Evolutionary conservation across 768 basidiomycete species (phyloP).

Genomic region (Pisolithus microcarpus): DNA sequence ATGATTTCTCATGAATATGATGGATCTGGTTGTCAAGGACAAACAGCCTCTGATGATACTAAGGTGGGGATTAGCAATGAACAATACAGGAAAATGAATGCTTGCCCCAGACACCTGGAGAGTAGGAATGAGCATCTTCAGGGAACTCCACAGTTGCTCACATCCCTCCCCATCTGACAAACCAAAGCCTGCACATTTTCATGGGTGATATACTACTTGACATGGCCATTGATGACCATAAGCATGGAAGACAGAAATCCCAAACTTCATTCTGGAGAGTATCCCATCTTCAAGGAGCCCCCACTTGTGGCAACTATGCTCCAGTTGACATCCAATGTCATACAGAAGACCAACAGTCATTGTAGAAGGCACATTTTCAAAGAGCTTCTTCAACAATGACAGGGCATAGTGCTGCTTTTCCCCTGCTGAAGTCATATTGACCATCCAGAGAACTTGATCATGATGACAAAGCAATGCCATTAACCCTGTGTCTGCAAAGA

Average conservation of each 20-base stretch:
- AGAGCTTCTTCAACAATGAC: neutral
- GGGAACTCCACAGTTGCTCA: slow-evolving; percentile 28
- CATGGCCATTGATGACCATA: slow-evolving; percentile 31
- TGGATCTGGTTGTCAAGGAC: slow-evolving; percentile 6
- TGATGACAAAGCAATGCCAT: slow-evolving; percentile 14
- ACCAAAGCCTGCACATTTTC: slow-evolving; percentile 23
- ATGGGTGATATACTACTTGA: slow-evolving; percentile 30
- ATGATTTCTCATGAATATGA: neutral
- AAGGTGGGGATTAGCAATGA: neutral
- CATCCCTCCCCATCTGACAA: slow-evolving; percentile 31
- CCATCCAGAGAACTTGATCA: slow-evolving; percentile 13
- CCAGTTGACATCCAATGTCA: slow-evolving; percentile 4
- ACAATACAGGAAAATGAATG: neutral
- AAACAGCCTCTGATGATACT: slow-evolving; percentile 8
- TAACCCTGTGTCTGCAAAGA: slow-evolving; percentile 12
- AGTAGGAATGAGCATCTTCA: slow-evolving; percentile 16
- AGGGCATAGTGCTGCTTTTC: slow-evolving; percentile 14
- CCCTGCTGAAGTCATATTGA: slow-evolving; percentile 12
- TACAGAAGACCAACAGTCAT: slow-evolving; percentile 5
- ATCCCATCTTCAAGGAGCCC: neutral
- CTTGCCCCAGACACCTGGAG: slow-evolving; percentile 15
- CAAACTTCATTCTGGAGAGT: slow-evolving; percentile 11
- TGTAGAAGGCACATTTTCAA: neutral
- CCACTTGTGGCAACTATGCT: slow-evolving; percentile 4
- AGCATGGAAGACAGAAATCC: slow-evolving; percentile 27